Evolutionary conservation across 1,284 basidiomycete species (phyloP).

Genomic region (Schizophyllum commune): DNA sequence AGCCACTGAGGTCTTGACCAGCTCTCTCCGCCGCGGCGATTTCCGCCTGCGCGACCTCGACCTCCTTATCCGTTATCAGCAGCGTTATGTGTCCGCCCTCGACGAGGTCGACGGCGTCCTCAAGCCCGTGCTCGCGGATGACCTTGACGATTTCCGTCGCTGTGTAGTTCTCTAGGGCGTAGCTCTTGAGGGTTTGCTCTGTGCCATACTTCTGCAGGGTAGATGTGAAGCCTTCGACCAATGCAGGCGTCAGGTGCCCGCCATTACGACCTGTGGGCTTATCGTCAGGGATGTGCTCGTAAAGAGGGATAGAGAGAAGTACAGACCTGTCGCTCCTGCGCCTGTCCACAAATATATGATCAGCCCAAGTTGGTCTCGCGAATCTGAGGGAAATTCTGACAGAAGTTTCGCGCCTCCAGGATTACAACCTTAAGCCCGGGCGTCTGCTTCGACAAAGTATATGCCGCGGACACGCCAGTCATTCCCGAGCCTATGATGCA

Average conservation of each 20-base stretch:
- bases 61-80: slow-evolving; percentile 41
- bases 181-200: slow-evolving; percentile 46
- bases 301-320: no score
- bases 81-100: slow-evolving; percentile 48
- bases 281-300: slow-evolving; percentile 16
- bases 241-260: slow-evolving; percentile 59
- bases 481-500: slow-evolving; percentile 76
- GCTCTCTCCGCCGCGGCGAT: slow-evolving; percentile 46
- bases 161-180: slow-evolving; percentile 54
- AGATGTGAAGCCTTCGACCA: slow-evolving; percentile 38
- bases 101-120: slow-evolving; percentile 53
- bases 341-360: slow-evolving; percentile 31
- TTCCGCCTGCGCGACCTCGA: slow-evolving; percentile 31
- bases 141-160: slow-evolving; percentile 40
- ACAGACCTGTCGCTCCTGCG: slow-evolving; percentile 79
- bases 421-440: slow-evolving; percentile 43
- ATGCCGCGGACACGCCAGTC: slow-evolving; percentile 65
- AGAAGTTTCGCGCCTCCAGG: slow-evolving; percentile 73
- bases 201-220: slow-evolving; percentile 34
- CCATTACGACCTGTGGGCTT: slow-evolving; percentile 67
- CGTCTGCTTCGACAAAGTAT: slow-evolving; percentile 46
- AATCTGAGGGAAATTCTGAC: slow-evolving; percentile 43
- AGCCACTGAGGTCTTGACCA: slow-evolving; percentile 37
- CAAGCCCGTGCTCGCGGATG: slow-evolving; percentile 35
- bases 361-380: not conserved